Percentiles rank a stretch among this genome's conserved stretches.
Evolutionary conservation across 2,329 filamentous ascomycete species (phyloP).

Genomic region (Sporothrix curviconia): DNA sequence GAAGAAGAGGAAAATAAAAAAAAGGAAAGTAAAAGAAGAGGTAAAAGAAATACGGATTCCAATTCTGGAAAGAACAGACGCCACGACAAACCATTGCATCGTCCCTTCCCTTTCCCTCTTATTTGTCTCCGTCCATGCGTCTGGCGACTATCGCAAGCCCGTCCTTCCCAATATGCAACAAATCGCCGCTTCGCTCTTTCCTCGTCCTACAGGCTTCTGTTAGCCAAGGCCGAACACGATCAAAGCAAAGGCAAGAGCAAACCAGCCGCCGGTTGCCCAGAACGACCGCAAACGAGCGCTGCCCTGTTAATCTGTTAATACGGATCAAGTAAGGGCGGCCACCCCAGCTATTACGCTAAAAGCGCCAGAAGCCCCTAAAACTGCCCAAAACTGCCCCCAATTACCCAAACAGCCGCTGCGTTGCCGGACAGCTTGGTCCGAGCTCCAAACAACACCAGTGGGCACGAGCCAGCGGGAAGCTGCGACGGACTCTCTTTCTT

Average conservation of each 20-base stretch:
- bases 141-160: not conserved
- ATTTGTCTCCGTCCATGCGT: not conserved
- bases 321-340: slow-evolving; percentile 3
- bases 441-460: slow-evolving; percentile 17
- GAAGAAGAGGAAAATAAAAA: not conserved
- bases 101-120: not conserved
- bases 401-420: slow-evolving; percentile 7
- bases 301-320: no score
- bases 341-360: not conserved
- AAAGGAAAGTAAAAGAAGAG: no score
- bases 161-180: slow-evolving; percentile 7
- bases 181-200: slow-evolving; percentile 10
- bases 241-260: not conserved
- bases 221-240: not conserved
- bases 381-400: not conserved
- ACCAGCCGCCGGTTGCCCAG: slow-evolving; percentile 9
- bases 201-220: not conserved
- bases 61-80: not conserved
- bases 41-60: no score
- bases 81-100: not conserved
- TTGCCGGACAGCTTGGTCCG: slow-evolving; percentile 22
- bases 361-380: not conserved
- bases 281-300: no score
- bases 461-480: not conserved
- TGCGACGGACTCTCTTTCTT: not conserved